Conservation (phyloP, 225 moss, liverwort and hornwort genomes). For the Polytrichum commune region DNA sequence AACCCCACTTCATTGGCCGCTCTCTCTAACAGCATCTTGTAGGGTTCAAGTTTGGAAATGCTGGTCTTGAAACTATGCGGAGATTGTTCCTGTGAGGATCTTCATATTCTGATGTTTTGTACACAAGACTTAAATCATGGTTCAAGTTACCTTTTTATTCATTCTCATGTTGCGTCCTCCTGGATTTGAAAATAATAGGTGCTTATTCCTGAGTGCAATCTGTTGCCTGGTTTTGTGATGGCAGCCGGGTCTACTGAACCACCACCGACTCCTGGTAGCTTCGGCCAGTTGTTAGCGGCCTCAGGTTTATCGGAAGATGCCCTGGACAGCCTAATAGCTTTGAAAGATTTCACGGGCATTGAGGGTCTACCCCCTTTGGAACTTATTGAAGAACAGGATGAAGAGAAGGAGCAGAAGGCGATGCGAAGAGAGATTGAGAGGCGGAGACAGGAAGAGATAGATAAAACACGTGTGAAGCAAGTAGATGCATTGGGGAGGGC, state of each 20-base stretch:
- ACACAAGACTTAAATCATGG: no score
- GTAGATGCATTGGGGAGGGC: constrained; percentile 90
- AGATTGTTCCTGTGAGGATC: no score
- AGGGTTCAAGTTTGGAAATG: no score
- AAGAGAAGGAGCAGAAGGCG: constrained; percentile 81
- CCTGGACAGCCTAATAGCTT: constrained; percentile 84
- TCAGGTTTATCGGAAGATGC: constrained; percentile 81
- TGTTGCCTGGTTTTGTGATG: constrained; percentile 9
- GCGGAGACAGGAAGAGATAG: constrained; percentile 81
- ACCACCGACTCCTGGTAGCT: constrained; percentile 44
- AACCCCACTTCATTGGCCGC: no score
- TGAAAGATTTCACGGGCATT: constrained; percentile 88
- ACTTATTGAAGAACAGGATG: constrained; percentile 83
- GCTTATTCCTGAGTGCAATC: background rate
- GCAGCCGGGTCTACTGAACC: constrained; percentile 34
- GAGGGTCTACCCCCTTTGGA: constrained; percentile 85
- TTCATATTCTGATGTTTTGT: no score
- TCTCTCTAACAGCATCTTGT: no score
- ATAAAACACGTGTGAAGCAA: constrained; percentile 73
- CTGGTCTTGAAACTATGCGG: no score
- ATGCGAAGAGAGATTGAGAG: constrained; percentile 83
- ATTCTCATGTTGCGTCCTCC: no score
- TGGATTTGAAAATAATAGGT: no score
- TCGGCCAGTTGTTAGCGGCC: constrained; percentile 60
- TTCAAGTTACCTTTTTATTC: no score